These are phyloP conservation scores for Phialemonium atrogriseum DNA, from an alignment of 2,329 filamentous ascomycete species.

Conservation along the genomic window DNA sequence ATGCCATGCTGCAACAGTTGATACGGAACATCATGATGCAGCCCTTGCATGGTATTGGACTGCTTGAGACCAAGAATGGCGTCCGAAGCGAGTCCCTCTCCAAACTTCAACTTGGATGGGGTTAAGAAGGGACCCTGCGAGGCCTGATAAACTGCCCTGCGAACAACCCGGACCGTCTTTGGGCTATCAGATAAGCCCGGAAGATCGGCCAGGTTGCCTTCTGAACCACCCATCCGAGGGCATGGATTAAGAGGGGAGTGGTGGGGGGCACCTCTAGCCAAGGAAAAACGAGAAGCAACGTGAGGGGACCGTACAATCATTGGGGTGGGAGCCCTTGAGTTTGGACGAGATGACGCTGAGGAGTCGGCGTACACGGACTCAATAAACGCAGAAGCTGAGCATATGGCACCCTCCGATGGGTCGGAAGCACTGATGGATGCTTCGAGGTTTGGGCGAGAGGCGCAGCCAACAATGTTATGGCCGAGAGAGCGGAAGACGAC, in stretches of 20 bases:
- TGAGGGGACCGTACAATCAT: constrained; percentile 52
- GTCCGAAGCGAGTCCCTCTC: too few relatives aligned
- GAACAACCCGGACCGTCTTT: constrained; percentile 36
- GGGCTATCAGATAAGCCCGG: constrained; percentile 19
- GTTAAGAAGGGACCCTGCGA: too few relatives aligned
- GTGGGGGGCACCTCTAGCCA: constrained; percentile 18
- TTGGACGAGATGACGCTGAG: constrained; percentile 44
- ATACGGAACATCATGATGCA: too few relatives aligned
- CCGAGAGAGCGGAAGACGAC: constrained; percentile 78
- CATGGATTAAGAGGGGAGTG: constrained; percentile 19
- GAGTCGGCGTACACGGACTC: constrained; percentile 68
- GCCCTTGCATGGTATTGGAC: too few relatives aligned
- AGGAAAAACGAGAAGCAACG: constrained; percentile 29
- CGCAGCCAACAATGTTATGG: constrained; percentile 58
- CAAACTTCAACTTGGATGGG: too few relatives aligned
- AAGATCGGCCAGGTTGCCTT: constrained; percentile 1
- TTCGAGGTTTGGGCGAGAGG: constrained; percentile 52
- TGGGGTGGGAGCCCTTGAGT: constrained; percentile 60
- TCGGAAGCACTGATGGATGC: constrained; percentile 71
- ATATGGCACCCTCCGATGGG: constrained; percentile 70
- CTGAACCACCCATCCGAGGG: constrained; percentile 7
- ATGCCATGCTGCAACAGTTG: too few relatives aligned
- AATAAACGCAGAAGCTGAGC: constrained; percentile 66
- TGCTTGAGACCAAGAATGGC: too few relatives aligned
- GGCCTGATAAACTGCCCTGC: constrained; percentile 17